These are phyloP conservation scores for Rossbeevera mucosa DNA, from an alignment of 768 basidiomycete genomes.

Conservation along the genomic window DNA sequence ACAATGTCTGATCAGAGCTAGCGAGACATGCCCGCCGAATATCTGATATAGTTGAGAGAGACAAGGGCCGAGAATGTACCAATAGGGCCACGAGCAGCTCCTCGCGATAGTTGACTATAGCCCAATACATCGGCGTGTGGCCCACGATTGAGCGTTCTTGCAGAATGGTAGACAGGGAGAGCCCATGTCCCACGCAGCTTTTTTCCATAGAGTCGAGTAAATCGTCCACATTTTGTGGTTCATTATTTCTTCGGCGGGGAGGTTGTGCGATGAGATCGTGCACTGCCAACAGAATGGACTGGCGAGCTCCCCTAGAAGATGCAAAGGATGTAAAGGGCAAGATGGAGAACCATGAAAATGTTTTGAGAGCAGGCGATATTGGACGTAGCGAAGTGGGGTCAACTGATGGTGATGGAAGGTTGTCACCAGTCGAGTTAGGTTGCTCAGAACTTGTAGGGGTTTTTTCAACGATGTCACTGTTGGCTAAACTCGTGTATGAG, in stretches of 20 bases:
- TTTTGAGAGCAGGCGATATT: slow-evolving; percentile 3
- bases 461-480: background rate
- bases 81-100: slow-evolving; percentile 49
- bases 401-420: background rate
- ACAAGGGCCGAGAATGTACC: slow-evolving; percentile 43
- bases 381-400: background rate
- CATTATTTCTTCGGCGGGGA: background rate
- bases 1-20: slow-evolving; percentile 24
- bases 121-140: slow-evolving; percentile 32
- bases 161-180: slow-evolving; percentile 35
- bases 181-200: slow-evolving; percentile 48
- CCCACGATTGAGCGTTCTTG: slow-evolving; percentile 22
- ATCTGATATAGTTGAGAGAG: slow-evolving; percentile 47
- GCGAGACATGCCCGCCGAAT: slow-evolving; percentile 61
- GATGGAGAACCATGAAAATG: slow-evolving; percentile 28
- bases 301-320: slow-evolving; percentile 44
- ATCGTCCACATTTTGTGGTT: slow-evolving; percentile 19
- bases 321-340: slow-evolving; percentile 24
- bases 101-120: slow-evolving; percentile 32
- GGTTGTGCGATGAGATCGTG: slow-evolving; percentile 43
- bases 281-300: slow-evolving; percentile 48
- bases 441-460: background rate
- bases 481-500: background rate
- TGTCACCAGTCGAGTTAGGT: background rate
- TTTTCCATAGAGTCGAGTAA: slow-evolving; percentile 60